A percentile compares a stretch with the other conserved stretches of the same genome.
Conservation (phyloP, 306 rosid species). For the Senna tora region DNA sequence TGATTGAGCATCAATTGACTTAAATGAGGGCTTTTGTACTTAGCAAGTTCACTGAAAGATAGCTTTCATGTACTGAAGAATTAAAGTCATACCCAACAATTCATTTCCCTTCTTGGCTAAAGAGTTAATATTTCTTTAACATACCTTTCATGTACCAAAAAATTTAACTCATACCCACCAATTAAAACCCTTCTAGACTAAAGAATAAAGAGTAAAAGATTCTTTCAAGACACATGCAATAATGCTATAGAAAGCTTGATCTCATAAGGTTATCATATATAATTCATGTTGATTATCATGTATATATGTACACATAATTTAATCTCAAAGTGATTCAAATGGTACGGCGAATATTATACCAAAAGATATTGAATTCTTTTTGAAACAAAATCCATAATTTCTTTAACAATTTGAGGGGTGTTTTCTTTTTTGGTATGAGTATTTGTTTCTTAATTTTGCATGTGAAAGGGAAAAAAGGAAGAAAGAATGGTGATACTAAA, state of each 20-base stretch:
- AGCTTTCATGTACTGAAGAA: conserved; percentile 22
- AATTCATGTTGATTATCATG: no score
- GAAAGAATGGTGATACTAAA: conserved; percentile 15
- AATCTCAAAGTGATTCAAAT: no score
- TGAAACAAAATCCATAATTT: not conserved
- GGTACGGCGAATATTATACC: no score
- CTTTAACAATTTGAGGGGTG: conserved; percentile 36
- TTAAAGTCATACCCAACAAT: conserved; percentile 37
- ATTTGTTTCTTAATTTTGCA: conserved; percentile 45
- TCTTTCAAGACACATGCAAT: no score
- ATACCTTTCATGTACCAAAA: conserved; percentile 9
- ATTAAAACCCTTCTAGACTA: conserved; percentile 11
- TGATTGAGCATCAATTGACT: conserved; percentile 36
- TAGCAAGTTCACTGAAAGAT: conserved; percentile 14
- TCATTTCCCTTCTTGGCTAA: conserved; percentile 6
- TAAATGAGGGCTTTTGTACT: conserved; percentile 24
- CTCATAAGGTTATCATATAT: no score
- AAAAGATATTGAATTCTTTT: no score
- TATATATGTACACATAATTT: no score
- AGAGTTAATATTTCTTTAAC: no score
- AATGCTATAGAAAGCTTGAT: no score
- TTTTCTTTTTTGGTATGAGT: conserved; percentile 32
- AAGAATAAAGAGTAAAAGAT: no score
- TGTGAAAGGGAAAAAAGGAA: conserved; percentile 39
- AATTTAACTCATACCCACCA: conserved; percentile 37